Evolutionary conservation across 2,329 filamentous ascomycete species (phyloP), one percentile per base, ranked within the genome.

Genomic region (Fusarium marasasianum): DNA sequence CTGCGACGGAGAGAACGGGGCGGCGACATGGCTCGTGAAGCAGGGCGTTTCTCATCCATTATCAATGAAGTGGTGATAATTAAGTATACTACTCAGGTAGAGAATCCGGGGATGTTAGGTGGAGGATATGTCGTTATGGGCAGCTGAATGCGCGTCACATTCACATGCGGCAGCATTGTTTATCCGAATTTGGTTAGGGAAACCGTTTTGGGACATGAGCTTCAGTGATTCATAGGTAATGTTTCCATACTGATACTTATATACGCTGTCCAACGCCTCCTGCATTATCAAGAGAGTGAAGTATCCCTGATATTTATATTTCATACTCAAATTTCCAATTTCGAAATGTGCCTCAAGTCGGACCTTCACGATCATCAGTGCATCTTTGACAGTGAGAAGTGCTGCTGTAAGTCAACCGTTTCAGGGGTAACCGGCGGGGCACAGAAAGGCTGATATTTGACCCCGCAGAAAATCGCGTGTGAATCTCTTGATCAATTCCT

Each of bases 21-120:
- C 44, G 77, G 71, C n/a, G 71, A 63, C 76, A 78, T 76, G 61
- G 72, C 72, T 71, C 62, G 67, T 51, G 58, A 68, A 37, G 69
- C 33, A 40, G 57, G 41, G 58, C 57, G 61, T 73, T 82, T 82
- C 71, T 82, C 81, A 51, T 82, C 79, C 81, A 82, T 82, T 63
- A 48, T 63, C 62, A 61, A 47, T 43, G 57, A 57, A 44, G 40
- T 51, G 37, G 31, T 63, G 59, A 44, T 56, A 41, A 35, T 64
- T 37, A 24, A 22, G 44, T 45, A 14, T 63, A 29, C 33, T 59
- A 20, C 31, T 51, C n/a, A 58, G 56, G 47, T 51, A 56, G 60
- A 69, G 59, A 69, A 48, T 45, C 55, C 47, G 40, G 31, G 48
- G 63, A 41, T 37, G 56, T 63, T 58, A 62, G 61, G 63, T 57